Evolutionary conservation across 345 rosid species (phyloP), one percentile per base, ranked within the genome.

Genomic region (Melastoma malabathricum): DNA sequence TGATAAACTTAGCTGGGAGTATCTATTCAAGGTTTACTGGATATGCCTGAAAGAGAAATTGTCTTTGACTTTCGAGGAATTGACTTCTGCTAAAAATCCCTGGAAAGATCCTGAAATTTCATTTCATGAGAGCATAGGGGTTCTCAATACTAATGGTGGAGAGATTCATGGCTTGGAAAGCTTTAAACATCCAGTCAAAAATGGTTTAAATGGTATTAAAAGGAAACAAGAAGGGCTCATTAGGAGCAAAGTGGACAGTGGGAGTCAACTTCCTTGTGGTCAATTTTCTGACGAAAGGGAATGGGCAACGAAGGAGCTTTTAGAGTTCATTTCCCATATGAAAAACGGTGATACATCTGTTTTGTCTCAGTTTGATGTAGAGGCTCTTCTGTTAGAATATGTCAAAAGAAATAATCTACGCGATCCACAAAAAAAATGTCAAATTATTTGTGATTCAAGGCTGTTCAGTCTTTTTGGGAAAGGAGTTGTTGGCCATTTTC

Each of bases 21-120:
- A 84, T 83, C 86, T 92, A 50, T 92, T 92, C 71, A 92, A 87
- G 72, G 77, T 81, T 18, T 92, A 92, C 63, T 92, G 98, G 98
- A 58, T 72, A 56, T 69, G 54, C 58, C 62, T 84, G 60, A 92
- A 87, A 80, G 85, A 70, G 57, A 77, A 80, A 54, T 73, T 80
- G 50, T 76, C 77, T 49, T 72, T 92, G 65, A 82, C 87, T 54
- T 38, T 75, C 48, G 78, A 66, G 38, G 95, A 87, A 68, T 78
- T 92, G 61, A 72, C 72, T n/a, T 72, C 63, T 59, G 95, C 90
- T 53, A 81, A 75, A 77, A 80, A 73, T 66, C 97, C 90, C 15
- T 79, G 90, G 95, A 77, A 76, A 60, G 81, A 62, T 45, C 64
- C 63, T 77, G 65, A 56, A 63, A 19, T 34, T 47, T 34, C 57